Base-by-base conservation (phyloP, 345 rosid genomes). In the Clarkia xantiana region DNA sequence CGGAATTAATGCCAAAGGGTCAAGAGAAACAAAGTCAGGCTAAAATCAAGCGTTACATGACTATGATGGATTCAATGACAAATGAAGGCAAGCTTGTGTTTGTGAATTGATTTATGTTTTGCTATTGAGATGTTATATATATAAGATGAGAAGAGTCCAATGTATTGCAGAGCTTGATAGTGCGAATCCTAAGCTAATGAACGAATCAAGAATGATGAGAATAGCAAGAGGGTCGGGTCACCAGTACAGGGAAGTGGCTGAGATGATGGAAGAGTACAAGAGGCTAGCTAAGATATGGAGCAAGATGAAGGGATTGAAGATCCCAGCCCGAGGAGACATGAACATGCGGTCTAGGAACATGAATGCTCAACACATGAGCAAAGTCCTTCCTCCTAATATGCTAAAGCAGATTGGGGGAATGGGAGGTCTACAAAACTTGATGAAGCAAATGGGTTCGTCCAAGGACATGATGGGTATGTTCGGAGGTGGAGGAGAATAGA, bases 51-150 rank as follows among this genome's bases (percentile, higher is more conserved):
- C 76, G 96, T 7, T 86, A 81, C 73, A 86, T 76, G 96, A 81
- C 91, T 36, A 79, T 86, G 88, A 90, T 83, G 96, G 96, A 90
- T 67, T 90, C 94, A n/a, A 86, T 90, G 97, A 83, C 96, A 17
- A 77, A 86, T 63, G 89, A 86, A 63, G 82, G 89, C 49, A 58
- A 75, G 65, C 53, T 0, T 20, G 16, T 48, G 42, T 11, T 53
- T 16, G 48, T 47, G n/a, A n/a, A n/a, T n/a, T n/a, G n/a, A n/a
- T n/a, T n/a, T n/a, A 10, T 18, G 47, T 19, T 40, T 25, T 39
- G 46, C 44, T 14, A n/a, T 40, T 15, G 14, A n/a, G n/a, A n/a
- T n/a, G n/a, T n/a, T n/a, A n/a, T n/a, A n/a, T n/a, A n/a, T n/a
- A n/a, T n/a, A n/a, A n/a, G n/a, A n/a, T n/a, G n/a, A n/a, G n/a